Conservation (phyloP, 306 rosid species). For the Vigna hirtella region DNA sequence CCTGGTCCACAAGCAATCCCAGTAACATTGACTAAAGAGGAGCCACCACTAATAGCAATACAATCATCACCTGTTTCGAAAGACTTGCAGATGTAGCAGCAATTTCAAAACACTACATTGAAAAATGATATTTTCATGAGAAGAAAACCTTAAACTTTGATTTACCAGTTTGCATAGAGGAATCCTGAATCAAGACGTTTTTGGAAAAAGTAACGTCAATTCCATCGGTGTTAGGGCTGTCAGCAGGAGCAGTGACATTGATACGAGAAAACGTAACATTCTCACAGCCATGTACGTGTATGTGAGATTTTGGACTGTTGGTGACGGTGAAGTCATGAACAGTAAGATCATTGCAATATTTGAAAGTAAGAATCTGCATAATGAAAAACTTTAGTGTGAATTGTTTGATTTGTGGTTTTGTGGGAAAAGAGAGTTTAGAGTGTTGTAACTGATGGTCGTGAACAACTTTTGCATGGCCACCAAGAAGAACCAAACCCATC, state of each 20-base stretch:
- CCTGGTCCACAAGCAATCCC: conserved; percentile 59
- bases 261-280: conserved; percentile 27
- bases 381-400: neutral
- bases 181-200: conserved; percentile 36
- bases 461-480: conserved; percentile 29
- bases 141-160: neutral
- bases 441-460: neutral
- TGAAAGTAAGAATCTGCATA: conserved; percentile 14
- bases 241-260: conserved; percentile 31
- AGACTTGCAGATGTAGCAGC: too few relatives aligned
- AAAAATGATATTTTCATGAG: neutral
- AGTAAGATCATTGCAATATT: neutral
- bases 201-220: conserved; percentile 13
- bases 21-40: conserved; percentile 40
- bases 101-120: neutral
- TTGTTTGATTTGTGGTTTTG: too few relatives aligned
- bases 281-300: conserved; percentile 9
- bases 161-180: conserved; percentile 47
- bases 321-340: neutral
- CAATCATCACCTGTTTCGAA: neutral
- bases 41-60: neutral
- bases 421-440: neutral
- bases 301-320: conserved; percentile 43
- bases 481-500: conserved; percentile 31
- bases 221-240: conserved; percentile 61